Evolutionary conservation across 1,139 yeast genomes (phyloP), one percentile per base, ranked within the genome.

Genomic region (Sugiyamaella sp.): DNA sequence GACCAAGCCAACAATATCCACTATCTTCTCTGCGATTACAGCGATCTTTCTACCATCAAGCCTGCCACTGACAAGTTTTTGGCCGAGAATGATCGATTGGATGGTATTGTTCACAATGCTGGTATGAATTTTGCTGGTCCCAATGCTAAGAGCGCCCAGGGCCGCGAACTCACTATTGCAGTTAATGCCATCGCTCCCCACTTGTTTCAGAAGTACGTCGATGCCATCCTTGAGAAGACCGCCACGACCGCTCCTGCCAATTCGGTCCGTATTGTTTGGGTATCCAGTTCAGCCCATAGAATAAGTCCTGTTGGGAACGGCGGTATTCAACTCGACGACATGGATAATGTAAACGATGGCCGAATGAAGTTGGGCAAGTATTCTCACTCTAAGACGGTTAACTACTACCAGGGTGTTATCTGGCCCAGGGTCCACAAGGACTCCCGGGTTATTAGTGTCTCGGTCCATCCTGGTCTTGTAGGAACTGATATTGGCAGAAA

Each of bases 171-270:
- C 33, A 79, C 76, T 62, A 71, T 79, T 51, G 83, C 81, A 9
- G 73, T 78, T 19, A 81, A 81, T 60, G 78, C 68, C 4, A 58
- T 80, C 48, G 84, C 80, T 2, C 80, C 78, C 17, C 80, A 76
- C 54, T 65, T 80, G 46, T 64, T 81, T 19, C 79, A 79, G 57
- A 71, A 72, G 54, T 68, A 73, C 33, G 65, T 81, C 33, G 75
- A 75, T 49, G 79, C 78, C n/a, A 57, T 75, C 2, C 66, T 80
- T 33, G 60, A 71, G 39, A 65, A 66, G 46, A 71, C 77, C 3
- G 70, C 76, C 14, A 41, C 53, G 27, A 40, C 47, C 4, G 44
- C 57, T 12, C 62, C 60, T 4, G 54, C 58, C 2, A 57, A 57
- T 32, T 49, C 66, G 1, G 62, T 61, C 40, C 56, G 84, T 60